Evolutionary conservation across 148 eudicot species (phyloP).

Genomic region (Heliosperma pusillum): DNA sequence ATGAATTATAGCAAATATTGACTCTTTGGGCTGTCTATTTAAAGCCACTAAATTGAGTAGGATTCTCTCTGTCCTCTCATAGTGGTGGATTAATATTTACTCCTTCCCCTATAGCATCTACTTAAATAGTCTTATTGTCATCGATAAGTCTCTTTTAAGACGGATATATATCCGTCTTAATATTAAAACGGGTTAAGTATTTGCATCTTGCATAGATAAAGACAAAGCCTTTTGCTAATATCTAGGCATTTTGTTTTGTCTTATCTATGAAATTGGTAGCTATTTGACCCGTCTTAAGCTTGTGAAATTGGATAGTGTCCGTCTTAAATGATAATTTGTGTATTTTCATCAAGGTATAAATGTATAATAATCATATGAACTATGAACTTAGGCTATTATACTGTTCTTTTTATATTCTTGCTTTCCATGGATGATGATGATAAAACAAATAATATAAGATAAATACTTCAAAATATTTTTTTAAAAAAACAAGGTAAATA

Average conservation of each 20-base stretch:
- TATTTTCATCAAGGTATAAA: not conserved
- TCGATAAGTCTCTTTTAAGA: too few relatives aligned
- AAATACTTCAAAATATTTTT: not conserved
- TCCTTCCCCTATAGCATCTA: not conserved
- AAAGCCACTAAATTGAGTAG: conserved; percentile 5
- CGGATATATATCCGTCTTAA: too few relatives aligned
- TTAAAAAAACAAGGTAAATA: not conserved
- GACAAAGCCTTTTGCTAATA: too few relatives aligned
- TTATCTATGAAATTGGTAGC: too few relatives aligned
- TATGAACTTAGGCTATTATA: too few relatives aligned
- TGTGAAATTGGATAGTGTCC: too few relatives aligned
- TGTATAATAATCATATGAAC: not conserved
- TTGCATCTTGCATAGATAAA: too few relatives aligned
- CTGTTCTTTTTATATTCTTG: not conserved
- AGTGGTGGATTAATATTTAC: not conserved
- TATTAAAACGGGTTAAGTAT: too few relatives aligned
- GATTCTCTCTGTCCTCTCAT: conserved; percentile 7
- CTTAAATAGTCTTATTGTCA: not conserved
- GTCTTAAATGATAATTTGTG: too few relatives aligned
- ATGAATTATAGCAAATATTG: conserved; percentile 29
- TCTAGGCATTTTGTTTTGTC: too few relatives aligned
- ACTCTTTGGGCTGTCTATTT: conserved; percentile 10
- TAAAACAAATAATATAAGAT: not conserved
- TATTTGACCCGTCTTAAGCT: too few relatives aligned
- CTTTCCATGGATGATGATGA: too few relatives aligned